These are phyloP conservation scores for Scedosporium minutisporum DNA, from an alignment of 2,329 filamentous ascomycete genomes.

Conservation along the genomic window DNA sequence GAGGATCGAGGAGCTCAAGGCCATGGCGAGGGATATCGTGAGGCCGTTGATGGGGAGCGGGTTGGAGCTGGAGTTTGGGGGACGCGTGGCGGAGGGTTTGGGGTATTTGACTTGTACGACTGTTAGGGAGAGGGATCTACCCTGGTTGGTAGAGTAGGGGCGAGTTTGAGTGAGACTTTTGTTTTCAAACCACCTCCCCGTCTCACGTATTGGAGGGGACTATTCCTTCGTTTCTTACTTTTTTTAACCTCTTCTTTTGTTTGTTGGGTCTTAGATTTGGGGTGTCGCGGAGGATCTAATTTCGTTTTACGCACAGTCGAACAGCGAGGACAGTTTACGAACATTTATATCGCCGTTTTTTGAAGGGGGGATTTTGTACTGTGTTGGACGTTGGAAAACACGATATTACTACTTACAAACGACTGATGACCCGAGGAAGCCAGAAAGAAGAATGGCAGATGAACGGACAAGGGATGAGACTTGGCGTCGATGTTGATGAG, in stretches of 20 bases:
- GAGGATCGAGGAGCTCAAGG: constrained; percentile 80
- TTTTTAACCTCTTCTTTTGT: too few species aligned
- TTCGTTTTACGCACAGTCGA: too few species aligned
- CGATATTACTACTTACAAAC: neutral
- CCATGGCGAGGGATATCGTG: constrained; percentile 71
- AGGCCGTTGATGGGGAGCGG: constrained; percentile 78
- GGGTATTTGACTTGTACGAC: constrained; percentile 42
- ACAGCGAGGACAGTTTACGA: neutral
- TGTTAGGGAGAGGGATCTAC: constrained; percentile 38
- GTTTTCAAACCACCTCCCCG: constrained; percentile 7
- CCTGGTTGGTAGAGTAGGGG: constrained; percentile 31
- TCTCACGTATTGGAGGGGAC: neutral
- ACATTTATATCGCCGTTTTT: neutral
- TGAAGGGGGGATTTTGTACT: neutral
- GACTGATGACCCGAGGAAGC: neutral
- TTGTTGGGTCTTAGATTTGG: too few species aligned
- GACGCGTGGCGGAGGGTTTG: constrained; percentile 31
- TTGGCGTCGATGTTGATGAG: too few species aligned
- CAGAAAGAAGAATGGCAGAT: neutral
- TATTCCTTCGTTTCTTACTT: too few species aligned
- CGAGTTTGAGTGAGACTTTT: neutral
- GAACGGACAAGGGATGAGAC: neutral
- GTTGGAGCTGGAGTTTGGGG: constrained; percentile 63
- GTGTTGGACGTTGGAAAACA: constrained; percentile 1
- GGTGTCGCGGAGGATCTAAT: too few species aligned